Conservation (phyloP, 2,329 filamentous ascomycete genomes). For the Metarhizium guizhouense region DNA sequence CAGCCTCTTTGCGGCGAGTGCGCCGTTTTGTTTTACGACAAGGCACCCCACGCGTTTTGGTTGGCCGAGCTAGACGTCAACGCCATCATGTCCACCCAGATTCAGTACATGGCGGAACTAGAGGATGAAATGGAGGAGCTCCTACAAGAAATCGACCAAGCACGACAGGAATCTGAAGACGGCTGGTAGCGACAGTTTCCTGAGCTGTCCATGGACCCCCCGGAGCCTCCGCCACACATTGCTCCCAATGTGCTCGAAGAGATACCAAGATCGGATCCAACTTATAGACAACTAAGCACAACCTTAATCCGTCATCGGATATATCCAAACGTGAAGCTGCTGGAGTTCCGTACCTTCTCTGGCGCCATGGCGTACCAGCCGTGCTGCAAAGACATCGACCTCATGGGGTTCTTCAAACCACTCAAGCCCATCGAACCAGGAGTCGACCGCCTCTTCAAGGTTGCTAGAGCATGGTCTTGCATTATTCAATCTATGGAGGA, state of each 20-base stretch:
- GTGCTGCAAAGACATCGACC: conserved; percentile 15
- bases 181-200: neutral
- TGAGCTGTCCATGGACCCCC: neutral
- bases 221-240: neutral
- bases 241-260: conserved; percentile 5
- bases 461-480: conserved; percentile 23
- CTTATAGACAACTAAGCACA: conserved; percentile 13
- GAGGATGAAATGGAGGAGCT: conserved; percentile 3
- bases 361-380: conserved; percentile 20
- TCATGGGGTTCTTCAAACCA: conserved; percentile 12
- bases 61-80: conserved; percentile 10
- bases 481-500: conserved; percentile 12
- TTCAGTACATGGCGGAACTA: neutral
- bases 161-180: neutral
- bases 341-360: conserved; percentile 18
- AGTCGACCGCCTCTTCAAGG: conserved; percentile 16
- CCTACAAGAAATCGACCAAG: conserved; percentile 2
- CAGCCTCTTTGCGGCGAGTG: conserved; percentile 27
- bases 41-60: conserved; percentile 12
- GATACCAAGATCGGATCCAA: conserved; percentile 15
- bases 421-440: conserved; percentile 13
- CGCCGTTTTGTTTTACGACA: conserved; percentile 19
- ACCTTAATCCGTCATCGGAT: conserved; percentile 15
- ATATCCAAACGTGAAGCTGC: conserved; percentile 13
- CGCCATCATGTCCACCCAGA: conserved; percentile 3